Evolutionary conservation across 495 filamentous ascomycete genomes (phyloP).

Genomic region (Aspergillus wentii): DNA sequence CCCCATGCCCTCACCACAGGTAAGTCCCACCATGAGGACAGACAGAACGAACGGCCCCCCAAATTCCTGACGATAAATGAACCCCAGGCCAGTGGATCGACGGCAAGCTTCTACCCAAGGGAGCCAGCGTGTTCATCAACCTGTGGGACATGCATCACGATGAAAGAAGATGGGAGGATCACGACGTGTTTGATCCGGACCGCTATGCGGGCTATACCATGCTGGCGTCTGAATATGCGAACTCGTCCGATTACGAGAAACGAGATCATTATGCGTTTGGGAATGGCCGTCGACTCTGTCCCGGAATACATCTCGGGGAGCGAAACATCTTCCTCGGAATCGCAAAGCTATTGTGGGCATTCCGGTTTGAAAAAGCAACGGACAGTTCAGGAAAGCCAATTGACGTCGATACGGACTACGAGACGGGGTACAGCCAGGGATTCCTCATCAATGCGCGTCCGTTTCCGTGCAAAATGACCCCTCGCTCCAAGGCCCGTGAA

Average conservation of each 20-base stretch:
- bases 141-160: slow-evolving; percentile 30
- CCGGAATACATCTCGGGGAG: slow-evolving; percentile 54
- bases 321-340: slow-evolving; percentile 53
- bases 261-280: slow-evolving; percentile 31
- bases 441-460: background rate
- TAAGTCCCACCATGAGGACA: background rate
- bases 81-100: slow-evolving; percentile 27
- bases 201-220: slow-evolving; percentile 26
- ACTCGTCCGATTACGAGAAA: slow-evolving; percentile 17
- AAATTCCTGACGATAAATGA: background rate
- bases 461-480: background rate
- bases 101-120: slow-evolving; percentile 26
- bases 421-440: background rate
- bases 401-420: background rate
- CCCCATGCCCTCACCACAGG: slow-evolving; percentile 19
- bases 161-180: slow-evolving; percentile 28
- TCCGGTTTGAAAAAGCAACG: too few species aligned
- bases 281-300: slow-evolving; percentile 50
- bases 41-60: background rate
- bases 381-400: too few species aligned
- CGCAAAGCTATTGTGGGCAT: slow-evolving; percentile 49
- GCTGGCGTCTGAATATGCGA: slow-evolving; percentile 18
- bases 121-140: slow-evolving; percentile 26
- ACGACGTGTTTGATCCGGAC: slow-evolving; percentile 48
- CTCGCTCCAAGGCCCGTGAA: background rate